These are phyloP conservation scores for Emiliania huxleyi DNA, from an alignment of 78 protist species.

Conservation along the genomic window DNA sequence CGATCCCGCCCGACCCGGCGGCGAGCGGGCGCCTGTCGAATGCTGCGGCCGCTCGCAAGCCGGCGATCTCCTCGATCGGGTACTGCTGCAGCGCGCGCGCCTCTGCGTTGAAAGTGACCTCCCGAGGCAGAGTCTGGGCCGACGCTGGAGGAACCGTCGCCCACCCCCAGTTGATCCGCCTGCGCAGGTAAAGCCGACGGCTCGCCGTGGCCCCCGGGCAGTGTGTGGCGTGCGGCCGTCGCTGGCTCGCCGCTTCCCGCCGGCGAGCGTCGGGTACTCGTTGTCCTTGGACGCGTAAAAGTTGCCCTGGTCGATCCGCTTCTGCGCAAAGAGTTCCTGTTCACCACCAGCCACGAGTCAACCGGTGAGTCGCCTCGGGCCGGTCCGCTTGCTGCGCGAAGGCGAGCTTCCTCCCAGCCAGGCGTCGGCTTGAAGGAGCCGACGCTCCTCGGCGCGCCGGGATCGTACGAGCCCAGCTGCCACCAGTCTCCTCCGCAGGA, in stretches of 20 bases:
- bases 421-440: background rate
- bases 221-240: too few relatives aligned
- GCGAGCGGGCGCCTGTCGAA: background rate
- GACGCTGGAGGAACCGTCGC: background rate
- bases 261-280: background rate
- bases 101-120: background rate
- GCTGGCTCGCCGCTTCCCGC: background rate
- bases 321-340: background rate
- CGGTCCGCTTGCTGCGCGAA: too few relatives aligned
- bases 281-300: background rate
- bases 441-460: background rate
- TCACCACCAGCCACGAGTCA: too few relatives aligned
- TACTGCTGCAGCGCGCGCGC: background rate
- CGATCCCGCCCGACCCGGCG: background rate
- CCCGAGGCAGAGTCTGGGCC: background rate
- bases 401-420: background rate
- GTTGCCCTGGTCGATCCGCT: background rate
- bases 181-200: too few relatives aligned
- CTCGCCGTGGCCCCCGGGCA: too few relatives aligned
- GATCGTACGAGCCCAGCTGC: background rate
- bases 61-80: background rate
- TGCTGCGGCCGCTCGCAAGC: background rate
- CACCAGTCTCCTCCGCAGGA: background rate
- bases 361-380: too few relatives aligned
- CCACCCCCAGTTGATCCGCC: constrained; percentile 21